Percentiles rank a stretch among this genome's conserved stretches.
Conservation (phyloP, 495 filamentous ascomycete genomes). For the Lepraria neglecta region DNA sequence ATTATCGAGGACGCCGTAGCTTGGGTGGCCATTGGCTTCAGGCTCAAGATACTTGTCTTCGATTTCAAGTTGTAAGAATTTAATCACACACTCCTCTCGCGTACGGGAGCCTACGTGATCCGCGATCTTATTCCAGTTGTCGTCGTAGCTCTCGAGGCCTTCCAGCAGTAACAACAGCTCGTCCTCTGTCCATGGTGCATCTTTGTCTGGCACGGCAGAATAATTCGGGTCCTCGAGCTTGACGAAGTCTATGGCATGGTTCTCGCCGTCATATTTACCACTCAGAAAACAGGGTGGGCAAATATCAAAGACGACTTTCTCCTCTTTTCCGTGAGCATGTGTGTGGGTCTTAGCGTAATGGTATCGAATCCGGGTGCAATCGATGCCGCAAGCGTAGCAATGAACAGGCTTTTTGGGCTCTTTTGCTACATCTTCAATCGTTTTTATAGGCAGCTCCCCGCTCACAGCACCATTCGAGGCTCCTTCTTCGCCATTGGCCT, state of each 20-base stretch:
- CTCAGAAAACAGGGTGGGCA: conserved; percentile 87
- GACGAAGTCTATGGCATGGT: conserved; percentile 67
- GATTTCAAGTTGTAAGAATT: conserved; percentile 88
- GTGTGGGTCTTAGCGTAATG: conserved; percentile 64
- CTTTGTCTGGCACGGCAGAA: conserved; percentile 63
- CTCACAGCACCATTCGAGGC: conserved; percentile 52
- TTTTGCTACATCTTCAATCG: conserved; percentile 53
- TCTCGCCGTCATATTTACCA: conserved; percentile 67
- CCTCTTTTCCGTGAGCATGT: conserved; percentile 49
- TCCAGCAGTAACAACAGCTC: conserved; percentile 82
- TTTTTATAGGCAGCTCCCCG: conserved; percentile 45
- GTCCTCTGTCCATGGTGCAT: conserved; percentile 82
- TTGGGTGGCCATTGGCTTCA: conserved; percentile 54
- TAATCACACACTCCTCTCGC: conserved; percentile 92
- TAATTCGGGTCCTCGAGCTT: conserved; percentile 83
- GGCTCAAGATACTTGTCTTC: conserved; percentile 84
- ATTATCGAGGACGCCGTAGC: conserved; percentile 55
- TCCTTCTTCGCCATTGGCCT: conserved; percentile 68
- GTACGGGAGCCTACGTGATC: conserved; percentile 86
- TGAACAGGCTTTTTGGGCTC: conserved; percentile 64
- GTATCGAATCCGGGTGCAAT: conserved; percentile 88
- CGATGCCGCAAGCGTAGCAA: conserved; percentile 85
- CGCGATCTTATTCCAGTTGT: conserved; percentile 89
- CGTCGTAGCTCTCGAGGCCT: conserved; percentile 82
- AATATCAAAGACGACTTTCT: conserved; percentile 68